phyloP scores from a whole-genome alignment of 169 alveolate species.

The Plasmodium sp. region DNA sequence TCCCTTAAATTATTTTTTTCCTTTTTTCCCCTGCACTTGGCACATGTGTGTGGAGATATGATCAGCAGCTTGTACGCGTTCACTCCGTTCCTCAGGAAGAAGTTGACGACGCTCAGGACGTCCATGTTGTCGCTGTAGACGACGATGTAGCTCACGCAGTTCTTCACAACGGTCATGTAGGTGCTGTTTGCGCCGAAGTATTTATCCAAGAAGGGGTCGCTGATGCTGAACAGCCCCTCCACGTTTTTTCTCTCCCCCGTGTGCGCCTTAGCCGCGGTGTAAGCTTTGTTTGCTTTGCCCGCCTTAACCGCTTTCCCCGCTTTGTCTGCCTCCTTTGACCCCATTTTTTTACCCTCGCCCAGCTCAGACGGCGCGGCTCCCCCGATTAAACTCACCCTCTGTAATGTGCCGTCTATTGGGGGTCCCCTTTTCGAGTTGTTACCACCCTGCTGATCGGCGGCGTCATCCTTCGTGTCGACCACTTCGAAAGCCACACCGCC shows the following conservation, averaged over 20 bases:
- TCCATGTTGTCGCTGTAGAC: conserved; percentile 45
- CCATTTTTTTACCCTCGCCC: not conserved
- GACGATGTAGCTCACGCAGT: conserved; percentile 51
- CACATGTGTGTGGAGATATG: conserved; percentile 46
- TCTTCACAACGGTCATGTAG: conserved; percentile 49
- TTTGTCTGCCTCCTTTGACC: no score
- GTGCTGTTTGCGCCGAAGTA: conserved; percentile 30
- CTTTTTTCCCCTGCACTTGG: conserved; percentile 3
- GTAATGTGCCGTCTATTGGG: not conserved
- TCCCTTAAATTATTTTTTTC: not conserved
- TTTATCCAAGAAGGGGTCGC: conserved; percentile 60
- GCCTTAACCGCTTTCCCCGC: not conserved
- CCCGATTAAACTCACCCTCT: not conserved
- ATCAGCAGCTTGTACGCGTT: conserved; percentile 30
- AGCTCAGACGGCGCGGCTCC: not conserved
- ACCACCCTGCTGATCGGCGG: not conserved
- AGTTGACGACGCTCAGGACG: conserved; percentile 27
- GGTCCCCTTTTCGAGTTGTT: not conserved
- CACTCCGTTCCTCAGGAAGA: conserved; percentile 11
- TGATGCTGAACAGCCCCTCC: conserved; percentile 56
- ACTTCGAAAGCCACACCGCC: not conserved
- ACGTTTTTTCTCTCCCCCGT: not conserved
- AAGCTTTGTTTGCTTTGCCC: not conserved
- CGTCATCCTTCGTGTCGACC: not conserved
- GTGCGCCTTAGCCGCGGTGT: not conserved